Evolutionary conservation across 495 filamentous ascomycete species (phyloP), one percentile per base, ranked within the genome.

Genomic region (Penicillium manginii): DNA sequence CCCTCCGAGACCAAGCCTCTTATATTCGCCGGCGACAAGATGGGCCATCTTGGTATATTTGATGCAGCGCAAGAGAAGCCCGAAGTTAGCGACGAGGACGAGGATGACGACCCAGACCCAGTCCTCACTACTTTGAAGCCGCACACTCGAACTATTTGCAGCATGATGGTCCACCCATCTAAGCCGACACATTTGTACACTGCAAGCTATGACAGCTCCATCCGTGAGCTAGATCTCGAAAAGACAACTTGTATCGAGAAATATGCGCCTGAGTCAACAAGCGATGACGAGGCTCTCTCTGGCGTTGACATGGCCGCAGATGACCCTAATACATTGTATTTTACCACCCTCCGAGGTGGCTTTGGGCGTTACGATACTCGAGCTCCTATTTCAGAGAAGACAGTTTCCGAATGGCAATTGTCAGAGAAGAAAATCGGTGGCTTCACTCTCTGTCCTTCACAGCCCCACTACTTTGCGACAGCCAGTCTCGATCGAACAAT

Each of bases 391-490:
- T 64, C 64, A 1, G 73, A 82, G n/a, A 76, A 60, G 12, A 71
- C 74, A 1, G 71, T 78, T 4, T 84, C 92, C 3, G 76, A 86
- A 7, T 93, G 88, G 81, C 77, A 84, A n/a, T 75, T 98, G 10
- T 88, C 87, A 1, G 91, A 96, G 51, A 93, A 94, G 73, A 98
- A 98, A 66, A 97, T 98, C 51, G 96, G 96, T 22, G 94, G 94
- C 2, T 97, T 97, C 76, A 88, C 85, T 1, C 67, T 97, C 3
- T 86, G 93, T 60, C 94, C 96, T 0, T 71, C 82, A 0, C 78
- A 89, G 0, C 84, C 91, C 0, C 87, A 98, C 70, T 85, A 94
- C 39, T 67, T 94, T n/a, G 91, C 93, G 1, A 98, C 94, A 0
- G 93, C 92, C 8, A 93, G 90, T 12, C 81, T 98, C 4, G 96